Evolutionary conservation across 208 protist genomes (phyloP).

Genomic region (Acanthamoeba lenticulata): DNA sequence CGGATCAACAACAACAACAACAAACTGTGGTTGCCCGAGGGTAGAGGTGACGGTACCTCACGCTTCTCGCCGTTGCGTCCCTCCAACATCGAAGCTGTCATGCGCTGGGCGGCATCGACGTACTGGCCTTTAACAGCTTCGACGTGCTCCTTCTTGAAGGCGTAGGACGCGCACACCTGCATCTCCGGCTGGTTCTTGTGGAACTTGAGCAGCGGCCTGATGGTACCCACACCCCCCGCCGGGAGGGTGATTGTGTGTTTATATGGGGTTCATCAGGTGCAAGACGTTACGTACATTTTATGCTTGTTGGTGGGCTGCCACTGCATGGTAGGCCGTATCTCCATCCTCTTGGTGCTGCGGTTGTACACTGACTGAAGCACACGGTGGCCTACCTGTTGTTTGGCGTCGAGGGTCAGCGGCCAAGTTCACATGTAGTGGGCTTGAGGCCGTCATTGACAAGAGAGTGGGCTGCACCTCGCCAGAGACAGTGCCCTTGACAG

Average conservation of each 20-base stretch:
- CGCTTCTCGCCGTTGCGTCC: background rate
- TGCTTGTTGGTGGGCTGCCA: conserved; percentile 11
- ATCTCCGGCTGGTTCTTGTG: conserved; percentile 26
- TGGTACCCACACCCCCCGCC: background rate
- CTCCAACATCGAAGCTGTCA: background rate
- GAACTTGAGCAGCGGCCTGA: background rate
- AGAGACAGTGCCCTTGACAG: background rate
- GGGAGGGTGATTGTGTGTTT: background rate
- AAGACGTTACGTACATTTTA: background rate
- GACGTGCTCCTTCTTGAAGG: background rate
- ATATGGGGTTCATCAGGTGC: too few relatives aligned
- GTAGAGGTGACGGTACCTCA: background rate
- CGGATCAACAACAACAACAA: too few relatives aligned
- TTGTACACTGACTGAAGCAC: background rate
- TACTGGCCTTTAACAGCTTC: background rate
- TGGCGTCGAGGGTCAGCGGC: too few relatives aligned
- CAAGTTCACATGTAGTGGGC: too few relatives aligned
- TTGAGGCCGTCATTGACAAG: too few relatives aligned
- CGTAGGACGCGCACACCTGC: background rate
- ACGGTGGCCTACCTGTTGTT: background rate
- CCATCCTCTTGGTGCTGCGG: background rate
- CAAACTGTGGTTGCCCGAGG: background rate
- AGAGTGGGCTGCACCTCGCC: background rate
- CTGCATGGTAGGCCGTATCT: background rate
- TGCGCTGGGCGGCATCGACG: background rate